Evolutionary conservation across 805 yeast species (phyloP).

Genomic region (Blastobotrys attinorum): DNA sequence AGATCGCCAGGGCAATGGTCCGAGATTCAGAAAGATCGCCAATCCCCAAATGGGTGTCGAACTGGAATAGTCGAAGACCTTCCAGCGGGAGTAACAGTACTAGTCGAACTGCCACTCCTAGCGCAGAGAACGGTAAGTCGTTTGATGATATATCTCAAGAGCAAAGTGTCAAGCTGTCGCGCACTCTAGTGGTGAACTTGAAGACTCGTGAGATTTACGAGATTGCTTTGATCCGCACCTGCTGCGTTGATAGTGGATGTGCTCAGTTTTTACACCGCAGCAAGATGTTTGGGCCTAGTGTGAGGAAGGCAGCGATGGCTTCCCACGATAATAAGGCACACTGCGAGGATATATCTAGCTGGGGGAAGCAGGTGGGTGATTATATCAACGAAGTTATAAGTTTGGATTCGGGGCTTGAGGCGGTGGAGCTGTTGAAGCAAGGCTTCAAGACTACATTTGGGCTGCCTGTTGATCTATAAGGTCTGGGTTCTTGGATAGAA

Average conservation of each 20-base stretch:
- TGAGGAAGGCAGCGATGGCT: too few species aligned
- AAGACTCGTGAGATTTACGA: conserved; percentile 13
- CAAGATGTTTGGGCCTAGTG: too few species aligned
- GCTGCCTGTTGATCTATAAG: neutral
- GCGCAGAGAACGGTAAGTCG: neutral
- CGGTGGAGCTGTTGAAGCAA: neutral
- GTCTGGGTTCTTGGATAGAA: too few species aligned
- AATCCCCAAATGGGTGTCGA: neutral
- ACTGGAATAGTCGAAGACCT: neutral
- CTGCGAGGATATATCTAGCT: too few species aligned
- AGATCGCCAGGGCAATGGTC: conserved; percentile 17
- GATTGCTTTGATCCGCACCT: conserved; percentile 9
- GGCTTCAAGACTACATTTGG: neutral
- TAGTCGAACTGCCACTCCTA: neutral
- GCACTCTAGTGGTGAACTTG: conserved; percentile 12
- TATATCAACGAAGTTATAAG: neutral
- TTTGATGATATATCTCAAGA: neutral
- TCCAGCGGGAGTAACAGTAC: neutral
- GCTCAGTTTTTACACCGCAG: neutral
- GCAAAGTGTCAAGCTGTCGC: conserved; percentile 1
- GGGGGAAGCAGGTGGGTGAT: neutral
- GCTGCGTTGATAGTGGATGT: neutral
- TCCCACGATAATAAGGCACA: too few species aligned
- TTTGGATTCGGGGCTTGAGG: neutral
- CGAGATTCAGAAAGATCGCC: conserved; percentile 14